phyloP scores from a whole-genome alignment of 2,329 filamentous ascomycete genomes.

The Pseudodiploospora longispora region DNA sequence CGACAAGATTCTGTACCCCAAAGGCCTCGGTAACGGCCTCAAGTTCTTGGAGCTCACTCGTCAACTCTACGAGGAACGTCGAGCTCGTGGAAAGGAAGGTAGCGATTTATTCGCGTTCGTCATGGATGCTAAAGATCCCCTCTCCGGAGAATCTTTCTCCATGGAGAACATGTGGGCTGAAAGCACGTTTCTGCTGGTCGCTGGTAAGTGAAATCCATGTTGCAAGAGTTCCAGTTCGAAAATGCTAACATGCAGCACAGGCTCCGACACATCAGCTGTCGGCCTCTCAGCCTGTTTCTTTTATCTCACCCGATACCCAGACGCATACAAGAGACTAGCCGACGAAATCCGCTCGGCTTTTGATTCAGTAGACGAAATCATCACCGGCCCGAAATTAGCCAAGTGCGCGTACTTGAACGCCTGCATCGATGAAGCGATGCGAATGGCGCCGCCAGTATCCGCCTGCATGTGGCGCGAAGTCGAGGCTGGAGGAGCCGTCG shows the following conservation, averaged over 20 bases:
- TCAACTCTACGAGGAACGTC: conserved; percentile 1
- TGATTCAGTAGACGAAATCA: conserved; percentile 25
- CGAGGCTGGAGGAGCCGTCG: conserved; percentile 4
- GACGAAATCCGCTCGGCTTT: conserved; percentile 24
- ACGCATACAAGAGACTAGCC: conserved; percentile 19
- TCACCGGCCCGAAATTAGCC: conserved; percentile 21
- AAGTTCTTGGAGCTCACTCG: conserved; percentile 9
- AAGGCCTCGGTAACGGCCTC: conserved; percentile 3
- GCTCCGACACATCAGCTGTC: conserved; percentile 31
- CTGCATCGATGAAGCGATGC: conserved; percentile 25
- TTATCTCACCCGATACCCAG: conserved; percentile 28
- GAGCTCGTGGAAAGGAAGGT: not conserved
- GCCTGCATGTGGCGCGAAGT: conserved; percentile 12
- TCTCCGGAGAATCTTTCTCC: not conserved
- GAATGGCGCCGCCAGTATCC: conserved; percentile 11
- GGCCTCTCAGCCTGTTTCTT: conserved; percentile 28
- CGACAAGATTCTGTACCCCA: conserved; percentile 9
- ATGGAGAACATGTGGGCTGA: not conserved
- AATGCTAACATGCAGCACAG: conserved; percentile 14
- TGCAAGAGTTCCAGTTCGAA: conserved; percentile 34
- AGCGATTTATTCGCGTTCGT: not conserved
- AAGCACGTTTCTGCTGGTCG: not conserved
- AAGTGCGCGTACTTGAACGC: conserved; percentile 30
- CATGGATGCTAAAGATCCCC: not conserved
- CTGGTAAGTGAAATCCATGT: conserved; percentile 31